Conservation (phyloP, 257 asterid genomes). For the Rauvolfia tetraphylla region DNA sequence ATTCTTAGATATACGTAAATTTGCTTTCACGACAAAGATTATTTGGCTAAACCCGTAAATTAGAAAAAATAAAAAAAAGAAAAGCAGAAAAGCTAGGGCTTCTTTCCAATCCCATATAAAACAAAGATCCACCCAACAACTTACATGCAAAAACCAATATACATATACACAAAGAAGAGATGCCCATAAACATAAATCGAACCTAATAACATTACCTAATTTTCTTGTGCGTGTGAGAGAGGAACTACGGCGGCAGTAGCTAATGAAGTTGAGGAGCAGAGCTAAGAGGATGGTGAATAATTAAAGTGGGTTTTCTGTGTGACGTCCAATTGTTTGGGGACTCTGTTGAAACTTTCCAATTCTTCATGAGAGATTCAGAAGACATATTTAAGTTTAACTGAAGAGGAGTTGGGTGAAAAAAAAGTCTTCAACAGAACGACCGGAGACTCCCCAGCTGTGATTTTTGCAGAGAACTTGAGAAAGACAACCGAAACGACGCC, state of each 20-base stretch:
- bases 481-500: constrained; percentile 17
- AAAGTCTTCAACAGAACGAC: constrained; percentile 1
- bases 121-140: not conserved
- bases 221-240: not conserved
- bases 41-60: not conserved
- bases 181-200: not conserved
- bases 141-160: not conserved
- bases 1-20: not conserved
- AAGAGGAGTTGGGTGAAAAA: not conserved
- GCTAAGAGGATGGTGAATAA: not conserved
- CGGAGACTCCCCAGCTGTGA: not conserved
- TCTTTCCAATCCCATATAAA: not conserved
- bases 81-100: not conserved
- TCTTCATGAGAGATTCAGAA: not conserved
- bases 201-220: not conserved
- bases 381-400: not conserved
- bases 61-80: not conserved
- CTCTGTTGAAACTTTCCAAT: not conserved
- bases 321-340: not conserved
- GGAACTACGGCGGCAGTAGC: not conserved
- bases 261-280: not conserved
- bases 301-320: not conserved
- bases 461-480: constrained; percentile 14
- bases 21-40: not conserved
- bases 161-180: not conserved